phyloP scores from a whole-genome alignment of 2,329 filamentous ascomycete genomes.

The Camptophora hylomeconis region DNA sequence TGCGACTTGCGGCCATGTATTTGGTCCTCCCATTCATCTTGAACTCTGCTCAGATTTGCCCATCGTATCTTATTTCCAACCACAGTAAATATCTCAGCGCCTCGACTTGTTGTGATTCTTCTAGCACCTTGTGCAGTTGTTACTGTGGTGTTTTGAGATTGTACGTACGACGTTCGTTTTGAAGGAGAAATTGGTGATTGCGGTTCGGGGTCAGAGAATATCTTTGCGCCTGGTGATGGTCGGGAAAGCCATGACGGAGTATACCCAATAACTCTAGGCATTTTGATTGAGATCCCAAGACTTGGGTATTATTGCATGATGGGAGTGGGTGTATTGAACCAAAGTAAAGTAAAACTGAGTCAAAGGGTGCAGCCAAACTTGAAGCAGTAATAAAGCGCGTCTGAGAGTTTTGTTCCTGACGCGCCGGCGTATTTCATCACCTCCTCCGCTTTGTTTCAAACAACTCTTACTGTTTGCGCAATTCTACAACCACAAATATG shows the following conservation, averaged over 20 bases:
- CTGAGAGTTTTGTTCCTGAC: slow-evolving; percentile 2
- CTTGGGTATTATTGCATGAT: no score
- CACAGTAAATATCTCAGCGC: slow-evolving; percentile 79
- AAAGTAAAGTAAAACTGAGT: neutral
- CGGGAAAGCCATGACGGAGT: slow-evolving; percentile 77
- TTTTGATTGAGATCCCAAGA: no score
- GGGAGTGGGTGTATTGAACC: neutral
- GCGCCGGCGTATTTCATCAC: slow-evolving; percentile 4
- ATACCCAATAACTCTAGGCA: slow-evolving; percentile 78
- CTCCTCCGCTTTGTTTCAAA: slow-evolving; percentile 1
- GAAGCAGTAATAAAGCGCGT: slow-evolving; percentile 1
- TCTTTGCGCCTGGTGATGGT: slow-evolving; percentile 60
- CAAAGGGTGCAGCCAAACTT: slow-evolving; percentile 3
- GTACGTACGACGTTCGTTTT: slow-evolving; percentile 24
- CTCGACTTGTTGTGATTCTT: slow-evolving; percentile 62
- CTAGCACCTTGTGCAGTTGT: slow-evolving; percentile 26
- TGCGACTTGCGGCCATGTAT: slow-evolving; percentile 8
- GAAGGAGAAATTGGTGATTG: slow-evolving; percentile 26
- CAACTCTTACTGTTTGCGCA: neutral
- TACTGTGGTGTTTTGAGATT: slow-evolving; percentile 10
- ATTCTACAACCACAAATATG: slow-evolving; percentile 19
- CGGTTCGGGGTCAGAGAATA: slow-evolving; percentile 51
- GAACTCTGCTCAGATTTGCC: slow-evolving; percentile 71
- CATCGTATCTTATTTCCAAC: slow-evolving; percentile 84
- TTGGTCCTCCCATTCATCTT: slow-evolving; percentile 43